Conservation (phyloP, 169 alveolate genomes). For the Haemoproteus tartakovskyi region DNA sequence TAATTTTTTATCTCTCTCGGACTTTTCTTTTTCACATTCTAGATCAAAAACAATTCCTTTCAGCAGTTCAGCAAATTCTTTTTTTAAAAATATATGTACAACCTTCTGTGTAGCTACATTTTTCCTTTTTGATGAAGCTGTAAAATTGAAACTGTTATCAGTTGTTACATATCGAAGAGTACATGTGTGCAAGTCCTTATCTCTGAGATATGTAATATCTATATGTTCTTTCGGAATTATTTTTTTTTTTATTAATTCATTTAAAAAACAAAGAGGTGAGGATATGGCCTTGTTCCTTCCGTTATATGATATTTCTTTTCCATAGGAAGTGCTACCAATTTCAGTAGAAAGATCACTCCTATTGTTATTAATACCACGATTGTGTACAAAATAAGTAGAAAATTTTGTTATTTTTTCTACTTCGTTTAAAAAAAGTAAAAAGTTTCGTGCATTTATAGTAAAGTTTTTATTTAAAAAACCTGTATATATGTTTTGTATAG, state of each 20-base stretch:
- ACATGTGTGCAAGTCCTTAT: conserved; percentile 4
- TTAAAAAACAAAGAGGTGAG: conserved; percentile 18
- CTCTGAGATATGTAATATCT: neutral
- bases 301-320: neutral
- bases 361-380: neutral
- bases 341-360: neutral
- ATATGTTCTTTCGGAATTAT: conserved; percentile 3
- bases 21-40: neutral
- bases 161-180: conserved; percentile 9
- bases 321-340: neutral
- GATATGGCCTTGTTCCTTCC: neutral
- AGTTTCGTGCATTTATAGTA: conserved; percentile 4
- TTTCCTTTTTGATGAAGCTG: conserved; percentile 22
- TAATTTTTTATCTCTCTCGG: neutral
- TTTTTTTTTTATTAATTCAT: conserved; percentile 27
- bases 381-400: neutral
- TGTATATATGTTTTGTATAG: neutral
- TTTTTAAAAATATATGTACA: conserved; percentile 12
- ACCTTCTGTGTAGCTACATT: conserved; percentile 43
- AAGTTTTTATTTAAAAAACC: conserved; percentile 17
- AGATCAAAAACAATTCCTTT: neutral
- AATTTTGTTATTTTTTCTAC: conserved; percentile 11
- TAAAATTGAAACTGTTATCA: neutral
- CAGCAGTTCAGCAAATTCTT: conserved; percentile 9
- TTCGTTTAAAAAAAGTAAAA: conserved; percentile 14